Evolutionary conservation across 495 filamentous ascomycete species (phyloP).

Genomic region (Durotheca rogersii): DNA sequence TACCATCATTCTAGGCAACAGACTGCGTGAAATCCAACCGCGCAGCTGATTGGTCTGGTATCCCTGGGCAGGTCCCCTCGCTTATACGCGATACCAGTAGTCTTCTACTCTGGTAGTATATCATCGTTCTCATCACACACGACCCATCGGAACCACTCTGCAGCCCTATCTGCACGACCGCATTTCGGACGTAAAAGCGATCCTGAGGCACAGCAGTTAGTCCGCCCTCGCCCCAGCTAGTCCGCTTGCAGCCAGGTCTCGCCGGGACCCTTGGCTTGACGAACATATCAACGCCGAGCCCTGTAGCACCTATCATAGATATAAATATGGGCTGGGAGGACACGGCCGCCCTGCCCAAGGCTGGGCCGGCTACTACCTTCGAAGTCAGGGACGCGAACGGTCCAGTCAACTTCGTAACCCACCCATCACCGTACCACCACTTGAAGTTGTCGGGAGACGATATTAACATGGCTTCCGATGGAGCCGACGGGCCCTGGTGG

Average conservation of each 20-base stretch:
- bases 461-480: conserved; percentile 16
- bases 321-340: conserved; percentile 35
- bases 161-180: not conserved
- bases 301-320: conserved; percentile 1
- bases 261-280: conserved; percentile 4
- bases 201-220: conserved; percentile 13
- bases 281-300: conserved; percentile 19
- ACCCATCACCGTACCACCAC: conserved; percentile 17
- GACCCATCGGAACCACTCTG: not conserved
- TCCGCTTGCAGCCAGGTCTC: conserved; percentile 12
- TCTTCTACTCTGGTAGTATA: not conserved
- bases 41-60: not conserved
- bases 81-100: conserved; percentile 1
- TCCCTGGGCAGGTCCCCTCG: conserved; percentile 5
- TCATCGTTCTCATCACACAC: too few relatives aligned
- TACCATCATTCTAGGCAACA: too few relatives aligned
- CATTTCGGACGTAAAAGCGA: conserved; percentile 12
- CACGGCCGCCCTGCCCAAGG: conserved; percentile 6
- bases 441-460: conserved; percentile 8
- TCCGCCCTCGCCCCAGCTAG: conserved; percentile 5
- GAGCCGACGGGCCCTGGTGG: conserved; percentile 39
- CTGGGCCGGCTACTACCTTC: conserved; percentile 27
- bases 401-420: conserved; percentile 23
- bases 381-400: conserved; percentile 26
- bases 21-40: not conserved